Evolutionary conservation across 2,329 filamentous ascomycete genomes (phyloP), one percentile per base, ranked within the genome.

Genomic region (Chrysoporthe deuterocubensis): DNA sequence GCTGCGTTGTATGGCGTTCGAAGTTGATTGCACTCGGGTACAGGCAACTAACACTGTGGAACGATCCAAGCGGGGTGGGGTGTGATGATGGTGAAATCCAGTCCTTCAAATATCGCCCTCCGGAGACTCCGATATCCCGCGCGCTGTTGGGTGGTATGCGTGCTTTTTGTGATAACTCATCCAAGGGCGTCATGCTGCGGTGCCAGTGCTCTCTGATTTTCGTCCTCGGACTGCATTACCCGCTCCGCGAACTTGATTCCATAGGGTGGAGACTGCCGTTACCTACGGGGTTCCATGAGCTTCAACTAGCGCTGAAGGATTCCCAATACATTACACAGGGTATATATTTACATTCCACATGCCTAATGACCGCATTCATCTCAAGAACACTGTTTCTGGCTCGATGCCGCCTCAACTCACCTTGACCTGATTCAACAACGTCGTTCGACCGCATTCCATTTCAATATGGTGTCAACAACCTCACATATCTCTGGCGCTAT

Each of bases 401-500:
- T 34, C 50, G 14, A 34, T 26, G 50, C 16, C 21, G 26, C 11
- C 13, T 14, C 21, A 54, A 4, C 14, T 11, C 50, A 7, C 26
- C 50, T 4, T 32, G 32, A 54, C 50, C 4, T 34, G 9, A 54
- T 16, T 54, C 50, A 54, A 54, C 50, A 16, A 16, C 26, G 54
- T 40, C 32, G 5, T 57, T 18, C 54, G 3, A 40, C 54, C 9
- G 14, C 14, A 57, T 40, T 32, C 57, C 37, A 26, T 34, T 34
- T 44, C 57, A 32, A 50, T 4, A 68, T 68, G 67, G 50, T 43
- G 4, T 62, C 21, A 14, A 14, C 62, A 16, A 3, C 58, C 7
- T 57, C 50, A 6, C 50, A 50, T 16, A 42, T 44, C 4, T 42
- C 43, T 18, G 63, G 50, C 14, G 63, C 63, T 21, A 13, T 56